phyloP scores from a whole-genome alignment of 495 filamentous ascomycete species.

The Aspergillus sclerotiicarbonarius region DNA sequence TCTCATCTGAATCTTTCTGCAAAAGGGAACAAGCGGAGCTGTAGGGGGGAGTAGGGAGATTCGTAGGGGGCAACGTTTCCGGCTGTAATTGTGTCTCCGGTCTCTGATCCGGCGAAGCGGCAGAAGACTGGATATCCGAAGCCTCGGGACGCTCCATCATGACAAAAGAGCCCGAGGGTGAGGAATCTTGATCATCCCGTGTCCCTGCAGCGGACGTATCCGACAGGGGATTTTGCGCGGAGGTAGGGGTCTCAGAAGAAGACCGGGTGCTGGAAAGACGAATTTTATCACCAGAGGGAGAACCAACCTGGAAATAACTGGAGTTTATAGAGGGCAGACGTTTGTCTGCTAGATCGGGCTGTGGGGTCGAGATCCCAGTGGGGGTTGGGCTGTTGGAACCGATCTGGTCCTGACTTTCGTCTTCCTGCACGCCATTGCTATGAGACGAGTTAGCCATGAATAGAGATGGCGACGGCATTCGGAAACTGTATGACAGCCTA shows the following conservation, averaged over 20 bases:
- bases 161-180: slow-evolving; percentile 39
- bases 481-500: neutral
- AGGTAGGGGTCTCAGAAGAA: slow-evolving; percentile 40
- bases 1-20: slow-evolving; percentile 43
- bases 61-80: slow-evolving; percentile 30
- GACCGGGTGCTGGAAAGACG: slow-evolving; percentile 51
- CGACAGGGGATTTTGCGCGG: slow-evolving; percentile 35
- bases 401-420: slow-evolving; percentile 73
- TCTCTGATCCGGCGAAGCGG: slow-evolving; percentile 19
- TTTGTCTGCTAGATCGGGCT: slow-evolving; percentile 85
- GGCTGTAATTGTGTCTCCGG: slow-evolving; percentile 18
- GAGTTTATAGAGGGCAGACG: slow-evolving; percentile 86
- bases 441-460: slow-evolving; percentile 24
- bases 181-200: slow-evolving; percentile 25
- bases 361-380: slow-evolving; percentile 81
- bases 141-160: slow-evolving; percentile 42
- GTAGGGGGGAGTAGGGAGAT: slow-evolving; percentile 44
- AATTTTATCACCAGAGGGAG: slow-evolving; percentile 51
- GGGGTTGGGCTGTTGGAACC: slow-evolving; percentile 76
- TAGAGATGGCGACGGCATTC: neutral
- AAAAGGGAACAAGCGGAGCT: slow-evolving; percentile 40
- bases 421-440: slow-evolving; percentile 49
- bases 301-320: slow-evolving; percentile 98
- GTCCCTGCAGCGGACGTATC: slow-evolving; percentile 15
- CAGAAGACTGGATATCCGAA: slow-evolving; percentile 24